phyloP scores from a whole-genome alignment of 768 basidiomycete species.

The Kwoniella bestiolae region DNA sequence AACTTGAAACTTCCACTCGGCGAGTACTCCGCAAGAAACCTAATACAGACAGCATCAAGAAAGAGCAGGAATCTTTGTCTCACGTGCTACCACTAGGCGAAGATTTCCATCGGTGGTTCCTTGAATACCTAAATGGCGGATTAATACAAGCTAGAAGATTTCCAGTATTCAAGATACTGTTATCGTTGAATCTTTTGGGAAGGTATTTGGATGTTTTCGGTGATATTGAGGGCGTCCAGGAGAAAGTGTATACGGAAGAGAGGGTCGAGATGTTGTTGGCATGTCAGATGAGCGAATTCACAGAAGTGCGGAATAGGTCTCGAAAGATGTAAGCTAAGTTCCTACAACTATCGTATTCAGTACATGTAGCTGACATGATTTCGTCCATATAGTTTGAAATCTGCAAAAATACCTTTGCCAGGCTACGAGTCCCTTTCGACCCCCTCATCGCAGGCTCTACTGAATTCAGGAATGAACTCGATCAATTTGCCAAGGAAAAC shows the following conservation, averaged over 20 bases:
- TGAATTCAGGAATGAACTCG: constrained; percentile 36
- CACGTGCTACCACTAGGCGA: constrained; percentile 1
- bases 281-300: constrained; percentile 53
- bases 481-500: constrained; percentile 49
- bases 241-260: constrained; percentile 33
- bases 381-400: constrained; percentile 35
- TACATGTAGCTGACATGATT: not conserved
- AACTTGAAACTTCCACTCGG: constrained; percentile 11
- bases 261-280: constrained; percentile 45
- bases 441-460: constrained; percentile 25
- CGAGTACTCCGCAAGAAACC: constrained; percentile 10
- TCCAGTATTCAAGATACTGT: constrained; percentile 33
- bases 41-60: not conserved
- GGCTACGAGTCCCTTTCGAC: constrained; percentile 33
- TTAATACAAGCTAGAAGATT: constrained; percentile 28
- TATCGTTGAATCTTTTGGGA: constrained; percentile 33
- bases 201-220: constrained; percentile 37
- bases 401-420: constrained; percentile 43
- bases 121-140: constrained; percentile 33
- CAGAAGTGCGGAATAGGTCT: constrained; percentile 48
- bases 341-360: not conserved
- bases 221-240: not conserved
- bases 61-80: not conserved
- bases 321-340: constrained; percentile 45
- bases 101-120: constrained; percentile 35